phyloP scores from a whole-genome alignment of 176 grass and related monocot species.

The Pharus latifolius region DNA sequence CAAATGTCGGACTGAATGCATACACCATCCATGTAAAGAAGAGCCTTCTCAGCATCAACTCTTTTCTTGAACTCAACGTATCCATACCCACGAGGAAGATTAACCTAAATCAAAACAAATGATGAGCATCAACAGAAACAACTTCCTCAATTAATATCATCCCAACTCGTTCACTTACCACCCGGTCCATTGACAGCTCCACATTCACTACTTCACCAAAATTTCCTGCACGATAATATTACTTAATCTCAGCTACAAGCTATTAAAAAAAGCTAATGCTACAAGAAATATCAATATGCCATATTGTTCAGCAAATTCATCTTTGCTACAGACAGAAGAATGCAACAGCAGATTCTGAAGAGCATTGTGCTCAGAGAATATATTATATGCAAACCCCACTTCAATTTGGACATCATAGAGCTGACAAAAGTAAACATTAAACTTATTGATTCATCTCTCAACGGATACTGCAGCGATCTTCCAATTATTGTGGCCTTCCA shows the following conservation, averaged over 20 bases:
- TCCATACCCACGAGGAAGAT: constrained; percentile 99
- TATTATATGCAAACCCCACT: not conserved
- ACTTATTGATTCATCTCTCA: too few relatives aligned
- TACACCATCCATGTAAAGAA: constrained; percentile 99
- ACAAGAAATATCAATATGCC: not conserved
- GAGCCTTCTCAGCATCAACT: constrained; percentile 97
- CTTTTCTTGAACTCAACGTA: constrained; percentile 95
- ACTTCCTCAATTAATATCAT: not conserved
- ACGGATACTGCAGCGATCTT: too few relatives aligned
- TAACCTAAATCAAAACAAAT: constrained; percentile 58
- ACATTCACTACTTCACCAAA: constrained; percentile 92
- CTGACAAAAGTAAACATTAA: not conserved
- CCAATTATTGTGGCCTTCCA: too few relatives aligned
- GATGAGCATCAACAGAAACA: not conserved
- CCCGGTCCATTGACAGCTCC: constrained; percentile 80
- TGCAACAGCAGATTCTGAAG: not conserved
- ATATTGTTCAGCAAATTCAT: not conserved
- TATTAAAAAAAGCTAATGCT: too few relatives aligned
- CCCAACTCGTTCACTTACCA: constrained; percentile 45
- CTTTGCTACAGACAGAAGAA: not conserved
- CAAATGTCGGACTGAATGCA: constrained; percentile 10
- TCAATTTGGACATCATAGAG: not conserved
- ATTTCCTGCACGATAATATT: constrained; percentile 46
- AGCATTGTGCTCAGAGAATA: not conserved
- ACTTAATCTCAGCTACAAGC: too few relatives aligned